Evolutionary conservation across 306 rosid species (phyloP).

Genomic region (Castanea crenata): DNA sequence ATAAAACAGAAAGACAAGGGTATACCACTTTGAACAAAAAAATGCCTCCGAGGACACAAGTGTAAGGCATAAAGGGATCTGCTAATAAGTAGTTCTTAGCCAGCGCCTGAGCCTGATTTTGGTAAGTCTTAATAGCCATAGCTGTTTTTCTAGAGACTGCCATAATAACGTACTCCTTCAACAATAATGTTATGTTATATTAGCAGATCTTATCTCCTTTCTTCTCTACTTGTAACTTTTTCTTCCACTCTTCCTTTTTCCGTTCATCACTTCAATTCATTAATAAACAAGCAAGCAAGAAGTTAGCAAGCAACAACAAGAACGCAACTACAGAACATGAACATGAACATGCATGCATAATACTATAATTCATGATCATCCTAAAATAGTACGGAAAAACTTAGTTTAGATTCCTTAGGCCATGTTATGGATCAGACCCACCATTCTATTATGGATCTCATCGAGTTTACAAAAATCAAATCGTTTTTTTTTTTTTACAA

Average conservation of each 20-base stretch:
- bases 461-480: no score
- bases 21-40: slow-evolving; percentile 55
- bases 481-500: no score
- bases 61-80: slow-evolving; percentile 42
- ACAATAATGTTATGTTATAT: slow-evolving; percentile 1
- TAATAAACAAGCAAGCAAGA: no score
- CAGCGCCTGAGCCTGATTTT: slow-evolving; percentile 46
- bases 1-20: background rate
- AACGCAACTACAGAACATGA: no score
- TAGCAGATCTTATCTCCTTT: background rate
- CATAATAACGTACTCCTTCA: slow-evolving; percentile 23
- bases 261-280: background rate
- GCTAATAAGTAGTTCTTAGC: slow-evolving; percentile 45
- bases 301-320: no score
- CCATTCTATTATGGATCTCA: no score
- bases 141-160: slow-evolving; percentile 31
- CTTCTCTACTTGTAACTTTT: slow-evolving; percentile 22
- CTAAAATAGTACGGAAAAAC: no score
- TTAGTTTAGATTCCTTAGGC: no score
- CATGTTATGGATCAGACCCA: no score
- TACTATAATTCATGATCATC: no score
- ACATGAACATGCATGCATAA: no score
- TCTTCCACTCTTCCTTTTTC: slow-evolving; percentile 22
- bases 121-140: slow-evolving; percentile 50
- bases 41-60: slow-evolving; percentile 50